A percentile compares a stretch with the other conserved stretches of the same genome.
Evolutionary conservation across 2,329 filamentous ascomycete species (phyloP).

Genomic region (Penicillium olsonii): DNA sequence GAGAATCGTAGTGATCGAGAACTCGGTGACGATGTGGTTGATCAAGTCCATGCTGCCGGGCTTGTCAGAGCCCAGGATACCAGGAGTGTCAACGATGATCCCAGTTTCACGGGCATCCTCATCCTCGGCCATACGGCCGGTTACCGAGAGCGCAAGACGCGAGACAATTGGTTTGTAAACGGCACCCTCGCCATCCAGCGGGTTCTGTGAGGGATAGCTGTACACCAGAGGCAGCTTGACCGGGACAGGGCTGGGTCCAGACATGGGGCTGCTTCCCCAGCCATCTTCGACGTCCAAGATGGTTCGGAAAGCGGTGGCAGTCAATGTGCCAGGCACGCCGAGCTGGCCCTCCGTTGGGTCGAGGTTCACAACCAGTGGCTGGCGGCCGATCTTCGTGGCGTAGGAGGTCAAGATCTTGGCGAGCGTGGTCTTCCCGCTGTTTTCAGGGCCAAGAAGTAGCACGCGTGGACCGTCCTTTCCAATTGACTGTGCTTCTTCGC

Average conservation of each 20-base stretch:
- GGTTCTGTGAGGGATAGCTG: slow-evolving; percentile 74
- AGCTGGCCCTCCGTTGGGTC: slow-evolving; percentile 81
- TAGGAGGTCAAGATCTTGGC: slow-evolving; percentile 77
- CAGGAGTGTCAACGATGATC: slow-evolving; percentile 82
- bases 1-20: slow-evolving; percentile 76
- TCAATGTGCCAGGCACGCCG: slow-evolving; percentile 76
- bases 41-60: slow-evolving; percentile 71
- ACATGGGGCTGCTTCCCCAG: slow-evolving; percentile 88
- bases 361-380: slow-evolving; percentile 80
- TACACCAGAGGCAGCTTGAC: slow-evolving; percentile 92
- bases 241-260: slow-evolving; percentile 81
- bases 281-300: slow-evolving; percentile 86
- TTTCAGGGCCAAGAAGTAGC: slow-evolving; percentile 75
- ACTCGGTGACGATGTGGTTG: slow-evolving; percentile 73
- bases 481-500: slow-evolving; percentile 59
- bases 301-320: slow-evolving; percentile 81
- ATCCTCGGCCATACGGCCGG: slow-evolving; percentile 76
- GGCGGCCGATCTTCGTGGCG: slow-evolving; percentile 70
- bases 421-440: slow-evolving; percentile 80
- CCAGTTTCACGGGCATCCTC: slow-evolving; percentile 69
- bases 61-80: slow-evolving; percentile 65
- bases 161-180: slow-evolving; percentile 75
- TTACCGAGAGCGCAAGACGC: slow-evolving; percentile 75
- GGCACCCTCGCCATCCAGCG: slow-evolving; percentile 67
- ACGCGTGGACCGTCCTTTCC: slow-evolving; percentile 71